These are phyloP conservation scores for Phoma sp. DNA, from an alignment of 2,329 filamentous ascomycete genomes.

Conservation along the genomic window DNA sequence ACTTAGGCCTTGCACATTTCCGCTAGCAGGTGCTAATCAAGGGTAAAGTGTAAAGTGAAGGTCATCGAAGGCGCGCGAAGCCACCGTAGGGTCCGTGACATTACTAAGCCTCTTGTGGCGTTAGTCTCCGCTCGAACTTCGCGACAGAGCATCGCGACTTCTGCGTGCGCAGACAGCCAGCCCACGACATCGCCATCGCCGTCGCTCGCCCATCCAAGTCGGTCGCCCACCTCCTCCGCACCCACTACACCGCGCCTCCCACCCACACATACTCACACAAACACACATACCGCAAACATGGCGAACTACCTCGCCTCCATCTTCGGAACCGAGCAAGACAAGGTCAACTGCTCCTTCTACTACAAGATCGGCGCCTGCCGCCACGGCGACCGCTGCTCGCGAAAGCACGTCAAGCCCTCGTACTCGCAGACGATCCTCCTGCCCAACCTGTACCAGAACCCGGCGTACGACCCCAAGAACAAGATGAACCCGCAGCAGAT, in stretches of 20 bases:
- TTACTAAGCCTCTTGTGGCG: conserved; percentile 16
- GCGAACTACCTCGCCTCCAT: conserved; percentile 99
- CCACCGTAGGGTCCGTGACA: conserved; percentile 7
- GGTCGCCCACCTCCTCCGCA: neutral
- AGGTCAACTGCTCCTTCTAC: conserved; percentile 99
- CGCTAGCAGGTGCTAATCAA: neutral
- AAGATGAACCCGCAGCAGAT: conserved; percentile 96
- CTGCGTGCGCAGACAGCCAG: conserved; percentile 16
- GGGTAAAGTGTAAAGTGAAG: neutral
- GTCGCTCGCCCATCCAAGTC: neutral
- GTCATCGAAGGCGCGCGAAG: conserved; percentile 17
- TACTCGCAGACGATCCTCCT: conserved; percentile 98
- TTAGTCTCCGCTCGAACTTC: conserved; percentile 20
- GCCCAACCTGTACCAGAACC: conserved; percentile 99
- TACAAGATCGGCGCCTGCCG: conserved; percentile 99
- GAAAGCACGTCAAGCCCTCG: conserved; percentile 98
- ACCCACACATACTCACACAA: neutral
- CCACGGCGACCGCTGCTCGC: conserved; percentile 96
- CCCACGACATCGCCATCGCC: conserved; percentile 9
- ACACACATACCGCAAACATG: conserved; percentile 60
- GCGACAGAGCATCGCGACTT: conserved; percentile 26
- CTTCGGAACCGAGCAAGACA: conserved; percentile 99
- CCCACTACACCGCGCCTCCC: neutral
- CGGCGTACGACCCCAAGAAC: conserved; percentile 93
- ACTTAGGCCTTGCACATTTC: no score